phyloP scores from a whole-genome alignment of 164 flowering plant genomes.

The grape (Vitis vinifera) region DNA sequence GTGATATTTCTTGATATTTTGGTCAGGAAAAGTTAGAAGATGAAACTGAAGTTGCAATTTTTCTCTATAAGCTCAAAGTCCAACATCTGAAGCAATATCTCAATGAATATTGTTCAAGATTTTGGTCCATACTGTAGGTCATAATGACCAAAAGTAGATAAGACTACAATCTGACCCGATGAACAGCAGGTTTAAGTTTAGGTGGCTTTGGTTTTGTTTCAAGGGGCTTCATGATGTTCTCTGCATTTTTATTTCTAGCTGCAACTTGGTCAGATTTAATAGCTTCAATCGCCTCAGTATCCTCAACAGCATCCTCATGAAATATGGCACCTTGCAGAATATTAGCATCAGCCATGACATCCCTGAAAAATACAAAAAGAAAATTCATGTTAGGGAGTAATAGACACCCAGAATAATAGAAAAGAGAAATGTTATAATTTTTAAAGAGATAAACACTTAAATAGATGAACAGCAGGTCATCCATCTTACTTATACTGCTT shows the following conservation, averaged over 20 bases:
- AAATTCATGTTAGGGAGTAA: not conserved
- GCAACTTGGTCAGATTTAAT: conserved; percentile 35
- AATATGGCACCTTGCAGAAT: conserved; percentile 95
- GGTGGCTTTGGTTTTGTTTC: conserved; percentile 46
- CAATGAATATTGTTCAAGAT: too few species aligned
- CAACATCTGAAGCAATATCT: too few species aligned
- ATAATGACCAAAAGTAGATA: too few species aligned
- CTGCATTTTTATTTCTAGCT: conserved; percentile 34
- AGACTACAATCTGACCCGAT: conserved; percentile 52
- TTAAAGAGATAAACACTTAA: conserved; percentile 3
- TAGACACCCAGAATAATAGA: too few species aligned
- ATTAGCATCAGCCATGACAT: conserved; percentile 88
- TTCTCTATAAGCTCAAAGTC: too few species aligned
- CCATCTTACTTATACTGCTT: conserved; percentile 85
- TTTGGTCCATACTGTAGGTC: too few species aligned
- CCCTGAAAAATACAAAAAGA: conserved; percentile 45
- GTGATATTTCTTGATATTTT: too few species aligned
- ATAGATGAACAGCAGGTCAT: not conserved
- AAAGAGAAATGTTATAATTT: not conserved
- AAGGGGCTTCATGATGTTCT: conserved; percentile 35
- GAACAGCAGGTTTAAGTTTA: conserved; percentile 86
- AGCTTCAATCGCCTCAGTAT: conserved; percentile 37
- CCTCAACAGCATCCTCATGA: conserved; percentile 72
- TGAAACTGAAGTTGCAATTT: too few species aligned
- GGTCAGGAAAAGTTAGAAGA: too few species aligned